Evolutionary conservation across 1,284 basidiomycete genomes (phyloP).

Genomic region (Moniliophthora roreri): DNA sequence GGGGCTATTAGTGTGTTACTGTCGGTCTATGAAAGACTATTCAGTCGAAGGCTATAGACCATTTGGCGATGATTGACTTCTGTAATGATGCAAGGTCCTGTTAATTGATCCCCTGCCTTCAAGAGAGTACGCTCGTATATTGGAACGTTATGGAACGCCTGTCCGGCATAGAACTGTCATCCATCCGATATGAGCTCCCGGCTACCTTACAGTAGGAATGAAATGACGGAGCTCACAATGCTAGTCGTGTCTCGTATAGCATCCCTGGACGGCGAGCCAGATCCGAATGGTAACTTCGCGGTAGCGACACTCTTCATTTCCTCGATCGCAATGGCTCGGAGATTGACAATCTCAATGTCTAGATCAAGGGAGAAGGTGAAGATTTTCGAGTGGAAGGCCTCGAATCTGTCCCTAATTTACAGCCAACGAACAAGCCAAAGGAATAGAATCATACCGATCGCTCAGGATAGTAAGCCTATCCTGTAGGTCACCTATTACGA

Average conservation of each 20-base stretch:
- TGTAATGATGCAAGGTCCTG: slow-evolving; percentile 27
- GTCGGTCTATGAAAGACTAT: slow-evolving; percentile 17
- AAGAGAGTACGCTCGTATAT: slow-evolving; percentile 25
- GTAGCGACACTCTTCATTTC: slow-evolving; percentile 17
- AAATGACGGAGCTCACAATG: slow-evolving; percentile 9
- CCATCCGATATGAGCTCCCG: background rate
- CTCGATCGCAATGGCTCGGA: slow-evolving; percentile 26
- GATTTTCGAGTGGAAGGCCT: slow-evolving; percentile 23
- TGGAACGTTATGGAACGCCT: slow-evolving; percentile 21
- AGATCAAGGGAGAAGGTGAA: slow-evolving; percentile 30
- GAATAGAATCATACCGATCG: slow-evolving; percentile 3
- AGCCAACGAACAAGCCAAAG: background rate
- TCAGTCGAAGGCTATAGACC: background rate
- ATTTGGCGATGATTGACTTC: slow-evolving; percentile 17
- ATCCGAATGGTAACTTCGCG: slow-evolving; percentile 14
- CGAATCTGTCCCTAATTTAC: slow-evolving; percentile 17
- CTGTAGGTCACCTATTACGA: slow-evolving; percentile 22
- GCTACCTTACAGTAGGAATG: background rate
- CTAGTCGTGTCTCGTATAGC: slow-evolving; percentile 15
- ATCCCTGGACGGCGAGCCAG: slow-evolving; percentile 13
- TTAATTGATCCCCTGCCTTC: slow-evolving; percentile 21
- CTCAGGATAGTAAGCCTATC: slow-evolving; percentile 15
- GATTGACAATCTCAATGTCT: slow-evolving; percentile 27
- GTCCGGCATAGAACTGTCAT: slow-evolving; percentile 22
- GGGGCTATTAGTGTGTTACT: slow-evolving; percentile 27